Conservation (phyloP, 768 basidiomycete species). For the Amyloporia xantha region DNA sequence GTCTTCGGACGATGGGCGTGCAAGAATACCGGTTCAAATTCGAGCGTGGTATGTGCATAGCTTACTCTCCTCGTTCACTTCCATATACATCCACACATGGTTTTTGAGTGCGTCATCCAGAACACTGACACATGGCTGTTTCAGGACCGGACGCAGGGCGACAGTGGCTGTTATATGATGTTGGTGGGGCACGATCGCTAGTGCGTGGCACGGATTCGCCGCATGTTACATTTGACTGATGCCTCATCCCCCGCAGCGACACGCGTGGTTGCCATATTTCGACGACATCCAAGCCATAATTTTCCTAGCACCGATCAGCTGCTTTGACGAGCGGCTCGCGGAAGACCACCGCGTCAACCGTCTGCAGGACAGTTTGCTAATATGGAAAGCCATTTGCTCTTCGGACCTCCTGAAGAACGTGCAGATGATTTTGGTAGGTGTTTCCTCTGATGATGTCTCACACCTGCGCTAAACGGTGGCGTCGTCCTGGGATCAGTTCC, state of each 20-base stretch:
- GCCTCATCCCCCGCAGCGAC: conserved; percentile 38
- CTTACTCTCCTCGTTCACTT: not conserved
- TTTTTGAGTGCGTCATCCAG: too few relatives aligned
- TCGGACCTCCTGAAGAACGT: conserved; percentile 58
- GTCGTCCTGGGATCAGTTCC: conserved; percentile 23
- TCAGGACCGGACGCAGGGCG: conserved; percentile 51
- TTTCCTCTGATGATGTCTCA: not conserved
- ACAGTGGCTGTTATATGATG: conserved; percentile 80
- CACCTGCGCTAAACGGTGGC: not conserved
- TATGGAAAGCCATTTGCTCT: conserved; percentile 71
- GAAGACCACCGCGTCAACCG: conserved; percentile 68
- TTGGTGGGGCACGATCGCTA: conserved; percentile 67
- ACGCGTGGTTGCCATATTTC: conserved; percentile 76
- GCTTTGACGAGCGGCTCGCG: conserved; percentile 73
- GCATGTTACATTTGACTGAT: not conserved
- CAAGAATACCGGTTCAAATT: conserved; percentile 68
- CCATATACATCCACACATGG: too few relatives aligned
- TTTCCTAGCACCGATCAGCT: conserved; percentile 74
- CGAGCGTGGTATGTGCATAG: conserved; percentile 44
- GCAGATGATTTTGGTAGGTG: conserved; percentile 32
- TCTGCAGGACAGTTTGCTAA: conserved; percentile 66
- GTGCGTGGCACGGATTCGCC: conserved; percentile 28
- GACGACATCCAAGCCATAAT: conserved; percentile 82
- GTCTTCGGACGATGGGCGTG: conserved; percentile 70
- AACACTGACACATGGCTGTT: too few relatives aligned